Conservation (phyloP, 352 stramenopile species). For the Pilasporangium apinafurcum region DNA sequence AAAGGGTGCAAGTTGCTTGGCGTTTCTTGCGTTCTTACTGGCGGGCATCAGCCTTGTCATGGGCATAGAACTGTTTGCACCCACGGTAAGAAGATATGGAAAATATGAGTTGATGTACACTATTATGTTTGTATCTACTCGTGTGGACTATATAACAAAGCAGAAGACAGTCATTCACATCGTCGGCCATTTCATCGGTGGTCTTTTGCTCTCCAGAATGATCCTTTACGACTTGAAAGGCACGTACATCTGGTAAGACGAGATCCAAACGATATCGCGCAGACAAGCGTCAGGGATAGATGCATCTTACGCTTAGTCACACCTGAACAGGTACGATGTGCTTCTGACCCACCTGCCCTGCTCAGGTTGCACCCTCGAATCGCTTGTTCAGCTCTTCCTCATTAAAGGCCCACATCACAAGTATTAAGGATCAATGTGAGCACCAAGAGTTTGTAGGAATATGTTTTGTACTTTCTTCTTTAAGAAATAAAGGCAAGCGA, state of each 20-base stretch:
- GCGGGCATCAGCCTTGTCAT: conserved; percentile 24
- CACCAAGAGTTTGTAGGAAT: conserved; percentile 3
- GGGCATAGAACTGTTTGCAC: conserved; percentile 45
- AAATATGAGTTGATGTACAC: no score
- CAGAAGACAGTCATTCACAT: conserved; percentile 54
- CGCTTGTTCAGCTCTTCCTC: conserved; percentile 19
- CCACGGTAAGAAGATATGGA: conserved; percentile 20
- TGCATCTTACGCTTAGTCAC: no score
- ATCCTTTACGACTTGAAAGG: conserved; percentile 30
- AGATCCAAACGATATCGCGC: no score
- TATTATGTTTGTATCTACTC: not conserved
- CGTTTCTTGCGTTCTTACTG: conserved; percentile 35
- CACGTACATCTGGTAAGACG: conserved; percentile 38
- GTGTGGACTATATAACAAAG: not conserved
- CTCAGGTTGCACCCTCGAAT: conserved; percentile 22
- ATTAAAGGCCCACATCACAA: conserved; percentile 12
- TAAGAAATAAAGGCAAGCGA: conserved; percentile 26
- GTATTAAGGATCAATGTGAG: conserved; percentile 2
- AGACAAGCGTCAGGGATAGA: no score
- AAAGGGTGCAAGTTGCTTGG: conserved; percentile 18
- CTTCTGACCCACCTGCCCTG: conserved; percentile 22
- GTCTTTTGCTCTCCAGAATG: conserved; percentile 47
- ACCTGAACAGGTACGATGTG: conserved; percentile 30
- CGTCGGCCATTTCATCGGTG: conserved; percentile 51
- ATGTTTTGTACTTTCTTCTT: conserved; percentile 19